phyloP scores from a whole-genome alignment of 2,329 filamentous ascomycete genomes.

The Metarhizium album region DNA sequence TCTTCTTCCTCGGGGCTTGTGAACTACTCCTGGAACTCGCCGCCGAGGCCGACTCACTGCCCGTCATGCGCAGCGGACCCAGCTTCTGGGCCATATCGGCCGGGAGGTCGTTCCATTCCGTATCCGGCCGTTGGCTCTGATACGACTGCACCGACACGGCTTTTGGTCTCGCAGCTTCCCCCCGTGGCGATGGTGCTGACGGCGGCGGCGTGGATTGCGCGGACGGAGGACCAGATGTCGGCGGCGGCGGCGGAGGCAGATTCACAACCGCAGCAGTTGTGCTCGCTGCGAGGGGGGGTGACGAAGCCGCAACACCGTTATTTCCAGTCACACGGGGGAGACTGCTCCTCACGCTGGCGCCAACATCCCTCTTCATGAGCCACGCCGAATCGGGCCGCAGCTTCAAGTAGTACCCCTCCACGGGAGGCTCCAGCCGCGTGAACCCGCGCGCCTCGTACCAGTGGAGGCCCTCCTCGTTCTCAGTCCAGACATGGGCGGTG shows the following conservation, averaged over 20 bases:
- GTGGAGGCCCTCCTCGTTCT: constrained; percentile 49
- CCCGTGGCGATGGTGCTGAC: too few relatives aligned
- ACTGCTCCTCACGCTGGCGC: constrained; percentile 7
- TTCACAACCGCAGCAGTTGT: constrained; percentile 22
- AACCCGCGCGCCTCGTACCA: constrained; percentile 55
- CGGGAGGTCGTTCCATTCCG: constrained; percentile 57
- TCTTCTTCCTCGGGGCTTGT: constrained; percentile 41
- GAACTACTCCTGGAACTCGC: constrained; percentile 48
- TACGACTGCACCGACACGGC: constrained; percentile 34
- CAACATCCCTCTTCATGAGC: constrained; percentile 40
- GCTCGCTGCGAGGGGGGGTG: constrained; percentile 12
- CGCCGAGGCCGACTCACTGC: constrained; percentile 25
- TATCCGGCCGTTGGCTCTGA: constrained; percentile 47
- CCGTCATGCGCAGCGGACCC: constrained; percentile 16
- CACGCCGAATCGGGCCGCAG: constrained; percentile 51
- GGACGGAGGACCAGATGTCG: constrained; percentile 17
- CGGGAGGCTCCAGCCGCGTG: constrained; percentile 30
- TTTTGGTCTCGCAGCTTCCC: constrained; percentile 11
- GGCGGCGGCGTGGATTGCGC: constrained; percentile 15
- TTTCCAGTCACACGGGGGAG: not conserved
- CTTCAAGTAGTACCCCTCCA: constrained; percentile 51
- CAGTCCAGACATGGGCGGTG: constrained; percentile 59
- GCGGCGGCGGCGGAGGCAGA: constrained; percentile 19
- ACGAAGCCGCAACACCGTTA: not conserved
- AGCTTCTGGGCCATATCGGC: constrained; percentile 40